Evolutionary conservation across 2,329 filamentous ascomycete species (phyloP).

Genomic region (Alternaria gaisen): DNA sequence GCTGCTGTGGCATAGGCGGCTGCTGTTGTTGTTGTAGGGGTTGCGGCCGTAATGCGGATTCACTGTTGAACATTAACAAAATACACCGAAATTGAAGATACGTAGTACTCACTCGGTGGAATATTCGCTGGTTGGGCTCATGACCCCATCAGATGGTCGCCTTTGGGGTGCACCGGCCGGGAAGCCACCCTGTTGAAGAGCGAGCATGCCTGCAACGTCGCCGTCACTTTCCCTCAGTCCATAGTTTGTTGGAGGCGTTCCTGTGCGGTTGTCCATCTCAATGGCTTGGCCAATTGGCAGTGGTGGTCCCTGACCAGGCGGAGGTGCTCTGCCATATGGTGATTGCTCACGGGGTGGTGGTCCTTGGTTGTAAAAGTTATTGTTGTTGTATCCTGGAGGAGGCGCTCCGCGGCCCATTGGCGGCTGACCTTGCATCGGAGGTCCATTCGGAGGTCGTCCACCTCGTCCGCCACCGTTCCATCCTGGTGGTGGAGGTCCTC

Average conservation of each 20-base stretch:
- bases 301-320: conserved; percentile 49
- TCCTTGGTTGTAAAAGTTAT: conserved; percentile 41
- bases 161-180: conserved; percentile 39
- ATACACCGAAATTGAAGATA: too few species aligned
- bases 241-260: conserved; percentile 47
- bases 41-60: conserved; percentile 20
- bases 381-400: conserved; percentile 55
- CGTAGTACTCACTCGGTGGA: conserved; percentile 71
- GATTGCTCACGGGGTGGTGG: conserved; percentile 52
- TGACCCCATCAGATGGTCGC: conserved; percentile 32
- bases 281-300: conserved; percentile 69
- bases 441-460: conserved; percentile 43
- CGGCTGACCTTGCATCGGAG: conserved; percentile 45
- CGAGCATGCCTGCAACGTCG: conserved; percentile 78
- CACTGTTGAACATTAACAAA: conserved; percentile 23
- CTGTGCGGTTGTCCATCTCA: conserved; percentile 76
- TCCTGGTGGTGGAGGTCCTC: conserved; percentile 53
- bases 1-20: conserved; percentile 22
- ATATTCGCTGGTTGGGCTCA: conserved; percentile 74
- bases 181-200: conserved; percentile 66
- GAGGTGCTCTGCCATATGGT: conserved; percentile 65
- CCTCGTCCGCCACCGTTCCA: conserved; percentile 51
- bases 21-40: conserved; percentile 33
- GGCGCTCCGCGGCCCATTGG: conserved; percentile 53
- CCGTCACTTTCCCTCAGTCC: conserved; percentile 69